Percentiles rank a stretch among this genome's conserved stretches.
phyloP scores from a whole-genome alignment of 2,329 filamentous ascomycete genomes.

The Scedosporium minutisporum region DNA sequence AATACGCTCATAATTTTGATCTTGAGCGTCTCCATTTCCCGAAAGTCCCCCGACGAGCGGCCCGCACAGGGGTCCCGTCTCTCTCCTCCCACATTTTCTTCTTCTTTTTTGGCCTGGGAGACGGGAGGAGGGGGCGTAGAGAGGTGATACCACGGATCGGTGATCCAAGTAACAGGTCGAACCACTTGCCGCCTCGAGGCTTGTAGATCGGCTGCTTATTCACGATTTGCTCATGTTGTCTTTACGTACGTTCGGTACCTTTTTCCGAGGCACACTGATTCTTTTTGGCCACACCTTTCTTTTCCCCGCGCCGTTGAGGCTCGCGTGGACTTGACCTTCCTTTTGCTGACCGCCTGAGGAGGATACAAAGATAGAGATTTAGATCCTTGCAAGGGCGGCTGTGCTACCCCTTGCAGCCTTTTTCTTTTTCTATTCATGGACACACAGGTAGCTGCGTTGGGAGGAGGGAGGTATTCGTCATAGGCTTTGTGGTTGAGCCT shows the following conservation, averaged over 20 bases:
- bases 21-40: background rate
- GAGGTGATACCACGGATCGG: background rate
- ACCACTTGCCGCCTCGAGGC: slow-evolving; percentile 4
- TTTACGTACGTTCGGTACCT: background rate
- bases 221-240: slow-evolving; percentile 2
- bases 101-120: background rate
- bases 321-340: background rate
- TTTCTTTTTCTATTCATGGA: too few species aligned
- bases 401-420: too few species aligned
- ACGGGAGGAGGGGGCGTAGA: background rate
- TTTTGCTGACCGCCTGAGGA: background rate
- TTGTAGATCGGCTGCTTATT: slow-evolving; percentile 5
- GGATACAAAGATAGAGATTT: background rate
- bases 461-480: background rate
- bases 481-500: background rate
- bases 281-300: background rate
- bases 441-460: background rate
- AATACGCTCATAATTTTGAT: too few species aligned
- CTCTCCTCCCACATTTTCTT: background rate
- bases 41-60: background rate
- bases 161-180: slow-evolving; percentile 6
- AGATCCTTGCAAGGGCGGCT: too few species aligned
- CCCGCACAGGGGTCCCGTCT: background rate
- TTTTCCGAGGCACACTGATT: background rate
- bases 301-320: background rate